Conservation (phyloP, 257 asterid species). For the Solanum piurae region DNA sequence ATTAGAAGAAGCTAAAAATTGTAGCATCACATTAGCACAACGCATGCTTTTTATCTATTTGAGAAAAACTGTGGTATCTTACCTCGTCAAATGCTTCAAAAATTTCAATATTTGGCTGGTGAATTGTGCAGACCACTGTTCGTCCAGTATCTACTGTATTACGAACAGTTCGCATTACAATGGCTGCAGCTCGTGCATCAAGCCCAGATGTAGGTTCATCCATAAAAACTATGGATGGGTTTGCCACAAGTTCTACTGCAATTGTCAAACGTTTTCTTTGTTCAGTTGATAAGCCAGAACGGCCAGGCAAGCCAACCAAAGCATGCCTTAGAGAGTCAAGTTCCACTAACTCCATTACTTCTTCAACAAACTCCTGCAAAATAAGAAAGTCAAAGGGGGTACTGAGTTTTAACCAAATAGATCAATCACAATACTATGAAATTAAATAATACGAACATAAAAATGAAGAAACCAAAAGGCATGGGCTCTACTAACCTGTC, state of each 20-base stretch:
- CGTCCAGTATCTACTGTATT: constrained; percentile 93
- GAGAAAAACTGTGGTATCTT: not conserved
- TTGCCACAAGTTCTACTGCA: constrained; percentile 91
- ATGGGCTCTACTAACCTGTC: not conserved
- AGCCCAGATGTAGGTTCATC: constrained; percentile 97
- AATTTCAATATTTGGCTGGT: constrained; percentile 87
- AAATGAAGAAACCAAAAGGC: not conserved
- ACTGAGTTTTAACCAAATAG: not conserved
- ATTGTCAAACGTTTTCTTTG: constrained; percentile 88
- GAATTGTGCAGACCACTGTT: constrained; percentile 94
- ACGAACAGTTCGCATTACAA: constrained; percentile 90
- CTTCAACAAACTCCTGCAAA: not conserved
- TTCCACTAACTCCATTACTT: constrained; percentile 36
- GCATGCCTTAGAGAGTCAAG: constrained; percentile 64
- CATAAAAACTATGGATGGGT: constrained; percentile 94
- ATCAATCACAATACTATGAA: not conserved
- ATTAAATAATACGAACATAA: not conserved
- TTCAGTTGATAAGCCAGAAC: constrained; percentile 76
- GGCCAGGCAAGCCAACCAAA: constrained; percentile 89
- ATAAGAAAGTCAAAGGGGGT: not conserved
- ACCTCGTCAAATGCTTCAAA: constrained; percentile 99
- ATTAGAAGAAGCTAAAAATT: constrained; percentile 61
- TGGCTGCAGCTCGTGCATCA: constrained; percentile 98
- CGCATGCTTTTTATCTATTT: not conserved
- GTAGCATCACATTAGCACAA: not conserved